phyloP scores from a whole-genome alignment of 139 green algal genomes.

The Coelastrella sp. region DNA sequence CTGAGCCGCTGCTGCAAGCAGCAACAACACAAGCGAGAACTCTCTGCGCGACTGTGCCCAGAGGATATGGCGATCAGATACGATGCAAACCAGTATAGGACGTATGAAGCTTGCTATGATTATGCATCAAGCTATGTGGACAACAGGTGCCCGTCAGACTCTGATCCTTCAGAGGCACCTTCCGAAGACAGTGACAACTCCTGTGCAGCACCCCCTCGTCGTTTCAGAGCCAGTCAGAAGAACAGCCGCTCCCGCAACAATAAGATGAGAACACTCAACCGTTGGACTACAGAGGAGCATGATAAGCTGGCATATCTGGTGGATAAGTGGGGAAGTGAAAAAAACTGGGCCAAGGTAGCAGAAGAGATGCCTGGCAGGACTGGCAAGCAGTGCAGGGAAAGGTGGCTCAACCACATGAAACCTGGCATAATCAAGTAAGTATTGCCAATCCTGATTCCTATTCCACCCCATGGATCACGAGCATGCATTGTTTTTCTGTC shows the following conservation, averaged over 20 bases:
- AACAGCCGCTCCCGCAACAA: neutral
- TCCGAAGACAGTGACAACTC: constrained; percentile 39
- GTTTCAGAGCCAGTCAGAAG: constrained; percentile 16
- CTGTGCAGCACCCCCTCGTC: constrained; percentile 6
- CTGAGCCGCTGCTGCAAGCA: neutral
- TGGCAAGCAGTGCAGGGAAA: constrained; percentile 59
- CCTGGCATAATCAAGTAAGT: constrained; percentile 49
- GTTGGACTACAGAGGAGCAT: constrained; percentile 52
- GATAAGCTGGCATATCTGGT: constrained; percentile 43
- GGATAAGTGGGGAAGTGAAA: constrained; percentile 43
- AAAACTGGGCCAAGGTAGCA: constrained; percentile 52
- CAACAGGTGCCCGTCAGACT: neutral
- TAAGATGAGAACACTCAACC: constrained; percentile 43
- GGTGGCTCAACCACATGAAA: constrained; percentile 57
- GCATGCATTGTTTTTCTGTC: too few relatives aligned
- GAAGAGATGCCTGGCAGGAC: constrained; percentile 47
- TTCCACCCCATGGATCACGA: too few relatives aligned
- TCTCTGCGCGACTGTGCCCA: neutral
- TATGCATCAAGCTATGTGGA: neutral
- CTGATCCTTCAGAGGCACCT: constrained; percentile 5
- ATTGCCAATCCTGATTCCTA: neutral
- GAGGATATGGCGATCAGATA: neutral
- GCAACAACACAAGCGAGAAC: neutral
- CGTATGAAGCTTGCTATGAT: neutral
- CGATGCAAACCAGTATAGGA: neutral